phyloP scores from a whole-genome alignment of 805 yeast genomes.

The Yamadazyma paraphyllophila region DNA sequence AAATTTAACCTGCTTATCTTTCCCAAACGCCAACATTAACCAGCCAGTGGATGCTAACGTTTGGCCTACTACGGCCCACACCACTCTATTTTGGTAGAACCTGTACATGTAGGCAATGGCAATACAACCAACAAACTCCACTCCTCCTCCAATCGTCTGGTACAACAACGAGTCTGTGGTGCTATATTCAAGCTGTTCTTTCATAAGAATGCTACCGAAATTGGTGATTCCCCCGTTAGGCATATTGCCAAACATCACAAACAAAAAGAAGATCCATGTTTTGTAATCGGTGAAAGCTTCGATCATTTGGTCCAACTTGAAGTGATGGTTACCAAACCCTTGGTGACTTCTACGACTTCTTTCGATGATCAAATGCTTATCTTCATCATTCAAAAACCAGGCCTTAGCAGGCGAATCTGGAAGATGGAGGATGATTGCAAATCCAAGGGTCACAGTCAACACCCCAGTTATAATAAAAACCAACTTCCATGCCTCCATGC shows the following conservation, averaged over 20 bases:
- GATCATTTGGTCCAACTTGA: constrained; percentile 35
- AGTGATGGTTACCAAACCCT: constrained; percentile 41
- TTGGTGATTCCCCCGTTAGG: constrained; percentile 40
- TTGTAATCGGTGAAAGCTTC: constrained; percentile 36
- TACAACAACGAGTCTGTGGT: constrained; percentile 39
- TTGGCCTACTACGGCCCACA: constrained; percentile 24
- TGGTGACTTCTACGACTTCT: constrained; percentile 33
- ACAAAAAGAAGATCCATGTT: constrained; percentile 34
- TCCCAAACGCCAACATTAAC: constrained; percentile 45
- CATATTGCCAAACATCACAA: constrained; percentile 24
- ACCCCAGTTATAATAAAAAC: constrained; percentile 60
- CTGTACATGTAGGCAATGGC: constrained; percentile 25
- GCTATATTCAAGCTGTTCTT: constrained; percentile 23
- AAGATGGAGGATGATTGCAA: constrained; percentile 45
- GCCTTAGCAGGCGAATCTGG: constrained; percentile 35
- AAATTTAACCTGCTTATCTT: constrained; percentile 17
- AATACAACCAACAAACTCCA: constrained; percentile 40
- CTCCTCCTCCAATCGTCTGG: constrained; percentile 49
- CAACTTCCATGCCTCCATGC: constrained; percentile 57
- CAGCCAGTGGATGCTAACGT: constrained; percentile 22
- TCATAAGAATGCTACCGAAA: constrained; percentile 31
- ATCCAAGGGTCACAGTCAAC: constrained; percentile 52
- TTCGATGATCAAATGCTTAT: constrained; percentile 32
- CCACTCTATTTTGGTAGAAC: constrained; percentile 26
- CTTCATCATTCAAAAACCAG: constrained; percentile 36